Base-by-base conservation (phyloP, 1,139 yeast genomes). In the Nakaseomyces kungkrabaensis region DNA sequence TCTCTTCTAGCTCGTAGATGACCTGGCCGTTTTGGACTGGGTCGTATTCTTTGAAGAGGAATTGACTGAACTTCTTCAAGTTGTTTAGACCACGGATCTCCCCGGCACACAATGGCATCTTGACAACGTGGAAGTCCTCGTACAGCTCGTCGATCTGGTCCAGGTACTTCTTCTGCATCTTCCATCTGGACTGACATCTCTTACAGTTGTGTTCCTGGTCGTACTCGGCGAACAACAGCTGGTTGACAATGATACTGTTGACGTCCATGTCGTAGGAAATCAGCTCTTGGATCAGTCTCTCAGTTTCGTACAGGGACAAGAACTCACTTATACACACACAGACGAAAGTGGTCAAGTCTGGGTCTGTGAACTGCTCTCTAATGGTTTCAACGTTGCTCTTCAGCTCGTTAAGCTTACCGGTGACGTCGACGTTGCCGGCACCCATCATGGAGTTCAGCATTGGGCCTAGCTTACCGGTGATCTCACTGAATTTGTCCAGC, bases 281-380 rank as follows among this genome's bases (percentile, higher is more conserved):
- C 66, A 92, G 78, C 67, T 92, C 98, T 72, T 92, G 98, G 59
- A 90, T 86, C 83, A 92, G 81, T 71, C 98, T 82, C 72, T 92
- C 98, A 26, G 97, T 90, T 70, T 92, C 98, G 68, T 92, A 92
- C 49, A 92, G 75, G 2, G 97, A 90, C 64, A 92, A 76, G 69
- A 92, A 92, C 71, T 92, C 98, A 45, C 97, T 88, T 57, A 92
- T 92, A 71, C 98, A 92, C 43, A 92, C 98, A 71, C 97, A 92
- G 29, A 92, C 87, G 68, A 92, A 92, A 3, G 98, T 92, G 25
- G 98, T 92, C 64, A 92, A 75, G 54, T 92, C 97, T 2, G 98
- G 96, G 69, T 92, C 82, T 61, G 95, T 89, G 73, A 92, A 92
- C 68, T 92, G 98, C 57, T 84, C 84, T 69, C 88, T 92, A 53